Evolutionary conservation across 805 yeast genomes (phyloP), one percentile per base, ranked within the genome.

Genomic region (Myxozyma sirexii): DNA sequence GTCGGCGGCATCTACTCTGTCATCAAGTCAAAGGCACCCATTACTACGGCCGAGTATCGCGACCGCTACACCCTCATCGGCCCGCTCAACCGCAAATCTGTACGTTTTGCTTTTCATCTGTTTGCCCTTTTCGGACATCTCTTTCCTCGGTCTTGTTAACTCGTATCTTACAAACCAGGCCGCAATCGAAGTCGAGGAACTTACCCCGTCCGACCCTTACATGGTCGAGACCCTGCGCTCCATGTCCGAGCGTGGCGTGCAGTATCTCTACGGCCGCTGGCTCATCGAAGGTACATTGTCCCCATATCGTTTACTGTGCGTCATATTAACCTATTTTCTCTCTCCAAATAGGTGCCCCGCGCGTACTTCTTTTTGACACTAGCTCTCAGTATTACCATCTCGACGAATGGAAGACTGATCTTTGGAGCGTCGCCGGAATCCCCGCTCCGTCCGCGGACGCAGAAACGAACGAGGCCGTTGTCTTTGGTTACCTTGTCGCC

Each of bases 1-100:
- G 98, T 93, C 23, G 99, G 99, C 52, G 99, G 99, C 38, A 93
- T 93, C 73, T 93, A 93, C 77, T 92, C 98, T 5, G 99, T 93
- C 54, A 81, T 93, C 71, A 94, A 94, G 74, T 90, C 97, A 10
- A 93, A 93, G 75, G 97, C 97, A 6, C 97, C 97, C 7, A 91
- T 92, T 61, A 93, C 99, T 7, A 93, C 88, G 53, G 91, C 96
- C 42, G 97, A 93, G 75, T 94, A 91, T 75, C 83, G 88, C 65
- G 90, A 87, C 68, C 80, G 97, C 56, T 93, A 93, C 76, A 84
- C 90, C 24, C 79, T 91, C 52, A 79, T 94, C 56, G 99, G 99
- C 3, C 97, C 97, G 0, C 79, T 89, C 67, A 87, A 90, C 76
- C 80, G 82, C 68, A 82, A 83, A 64, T 62, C 64, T 42, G 65